phyloP scores from a whole-genome alignment of 1,284 basidiomycete species.

The Pascua sp. region DNA sequence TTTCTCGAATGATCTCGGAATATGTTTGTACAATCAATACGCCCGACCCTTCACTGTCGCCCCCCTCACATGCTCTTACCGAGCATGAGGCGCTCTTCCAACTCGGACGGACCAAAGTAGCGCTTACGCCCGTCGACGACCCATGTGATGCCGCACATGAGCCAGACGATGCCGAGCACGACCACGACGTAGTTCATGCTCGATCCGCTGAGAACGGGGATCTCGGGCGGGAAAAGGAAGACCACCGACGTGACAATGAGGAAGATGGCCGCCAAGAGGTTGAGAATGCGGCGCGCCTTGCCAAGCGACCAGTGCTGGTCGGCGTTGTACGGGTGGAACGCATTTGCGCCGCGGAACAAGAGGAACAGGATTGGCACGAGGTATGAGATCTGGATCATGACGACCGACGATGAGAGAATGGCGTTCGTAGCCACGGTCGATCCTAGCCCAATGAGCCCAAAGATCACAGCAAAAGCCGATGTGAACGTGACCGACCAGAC shows the following conservation, averaged over 20 bases:
- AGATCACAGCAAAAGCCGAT: constrained; percentile 46
- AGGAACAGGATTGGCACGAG: constrained; percentile 47
- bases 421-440: constrained; percentile 29
- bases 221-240: constrained; percentile 54
- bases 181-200: constrained; percentile 53
- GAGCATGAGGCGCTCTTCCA: constrained; percentile 21
- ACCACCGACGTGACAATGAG: constrained; percentile 51
- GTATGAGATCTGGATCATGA: constrained; percentile 29
- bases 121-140: constrained; percentile 43
- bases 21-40: too few species aligned
- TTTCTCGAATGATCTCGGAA: too few species aligned
- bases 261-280: constrained; percentile 49
- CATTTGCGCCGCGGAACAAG: constrained; percentile 48
- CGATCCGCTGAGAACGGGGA: constrained; percentile 41
- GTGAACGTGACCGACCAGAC: constrained; percentile 56
- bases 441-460: constrained; percentile 49
- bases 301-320: constrained; percentile 39
- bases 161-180: constrained; percentile 34
- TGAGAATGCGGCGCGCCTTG: constrained; percentile 35
- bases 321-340: constrained; percentile 37
- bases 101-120: constrained; percentile 47
- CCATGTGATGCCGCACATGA: constrained; percentile 45
- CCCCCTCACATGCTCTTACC: too few species aligned
- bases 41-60: too few species aligned
- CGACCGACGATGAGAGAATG: constrained; percentile 35